Evolutionary conservation across 352 stramenopile genomes (phyloP).

Genomic region (Albugo laibachii): DNA sequence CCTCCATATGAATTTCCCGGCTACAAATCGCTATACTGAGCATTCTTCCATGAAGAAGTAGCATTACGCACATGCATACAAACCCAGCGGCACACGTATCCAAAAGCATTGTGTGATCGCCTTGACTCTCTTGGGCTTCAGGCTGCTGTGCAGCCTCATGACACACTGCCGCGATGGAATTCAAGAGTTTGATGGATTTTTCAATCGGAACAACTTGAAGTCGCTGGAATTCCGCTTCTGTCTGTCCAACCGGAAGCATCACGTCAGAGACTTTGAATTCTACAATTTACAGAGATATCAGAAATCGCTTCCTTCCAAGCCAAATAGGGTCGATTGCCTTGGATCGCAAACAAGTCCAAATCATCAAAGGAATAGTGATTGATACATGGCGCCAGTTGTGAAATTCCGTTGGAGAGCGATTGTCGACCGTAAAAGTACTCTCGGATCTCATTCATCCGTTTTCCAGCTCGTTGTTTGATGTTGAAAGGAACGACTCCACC

Average conservation of each 20-base stretch:
- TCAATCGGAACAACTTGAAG: slow-evolving; percentile 49
- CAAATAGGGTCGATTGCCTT: slow-evolving; percentile 10
- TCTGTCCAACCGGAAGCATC: slow-evolving; percentile 71
- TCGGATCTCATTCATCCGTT: slow-evolving; percentile 49
- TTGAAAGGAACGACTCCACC: slow-evolving; percentile 66
- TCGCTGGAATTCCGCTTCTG: slow-evolving; percentile 38
- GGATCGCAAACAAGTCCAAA: slow-evolving; percentile 51
- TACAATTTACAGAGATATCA: not conserved
- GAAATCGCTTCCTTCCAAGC: not conserved
- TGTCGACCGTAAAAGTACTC: slow-evolving; percentile 76
- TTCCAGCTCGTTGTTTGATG: slow-evolving; percentile 41
- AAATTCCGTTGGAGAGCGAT: slow-evolving; percentile 35
- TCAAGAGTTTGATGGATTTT: slow-evolving; percentile 43
- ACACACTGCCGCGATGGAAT: slow-evolving; percentile 54
- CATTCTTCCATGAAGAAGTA: not conserved
- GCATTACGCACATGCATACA: slow-evolving; percentile 51
- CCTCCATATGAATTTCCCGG: slow-evolving; percentile 52
- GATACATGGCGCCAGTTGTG: slow-evolving; percentile 56
- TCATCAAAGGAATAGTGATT: slow-evolving; percentile 68
- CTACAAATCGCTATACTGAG: slow-evolving; percentile 9
- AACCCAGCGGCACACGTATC: slow-evolving; percentile 43
- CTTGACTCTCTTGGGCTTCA: slow-evolving; percentile 14
- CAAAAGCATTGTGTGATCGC: slow-evolving; percentile 42
- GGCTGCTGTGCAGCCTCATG: slow-evolving; percentile 20
- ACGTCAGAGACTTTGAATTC: slow-evolving; percentile 74